Conservation (phyloP, 805 yeast genomes). For the Pichia manshurica region DNA sequence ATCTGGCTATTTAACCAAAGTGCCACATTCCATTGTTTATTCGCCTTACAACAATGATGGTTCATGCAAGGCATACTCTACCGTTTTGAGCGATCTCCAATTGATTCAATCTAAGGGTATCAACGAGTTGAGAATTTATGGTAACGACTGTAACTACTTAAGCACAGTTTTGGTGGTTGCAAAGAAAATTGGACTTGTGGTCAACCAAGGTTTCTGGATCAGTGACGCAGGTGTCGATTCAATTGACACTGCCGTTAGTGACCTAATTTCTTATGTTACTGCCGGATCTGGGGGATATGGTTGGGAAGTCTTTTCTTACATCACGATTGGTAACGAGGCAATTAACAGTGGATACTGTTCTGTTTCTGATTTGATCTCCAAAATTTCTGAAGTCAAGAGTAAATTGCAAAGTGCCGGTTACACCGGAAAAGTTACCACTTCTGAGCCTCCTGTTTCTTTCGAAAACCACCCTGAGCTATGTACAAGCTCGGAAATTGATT, state of each 20-base stretch:
- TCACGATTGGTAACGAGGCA: conserved; percentile 90
- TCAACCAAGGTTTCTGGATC: conserved; percentile 89
- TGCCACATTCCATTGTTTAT: conserved; percentile 61
- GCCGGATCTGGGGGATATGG: conserved; percentile 37
- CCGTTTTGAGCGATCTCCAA: conserved; percentile 54
- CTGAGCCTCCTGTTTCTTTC: conserved; percentile 84
- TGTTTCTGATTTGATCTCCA: conserved; percentile 54
- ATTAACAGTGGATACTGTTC: conserved; percentile 56
- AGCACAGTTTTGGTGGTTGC: conserved; percentile 60
- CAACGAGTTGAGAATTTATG: conserved; percentile 66
- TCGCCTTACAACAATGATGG: conserved; percentile 72
- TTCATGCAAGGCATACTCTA: conserved; percentile 53
- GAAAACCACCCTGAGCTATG: conserved; percentile 63
- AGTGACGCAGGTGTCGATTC: conserved; percentile 58
- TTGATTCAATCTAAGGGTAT: conserved; percentile 58
- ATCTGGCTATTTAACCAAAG: conserved; percentile 24
- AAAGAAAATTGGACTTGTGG: conserved; percentile 51
- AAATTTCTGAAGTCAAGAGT: conserved; percentile 59
- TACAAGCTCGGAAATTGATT: conserved; percentile 62
- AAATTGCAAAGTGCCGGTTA: conserved; percentile 64
- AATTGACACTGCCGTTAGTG: conserved; percentile 53
- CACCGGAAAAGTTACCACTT: conserved; percentile 68
- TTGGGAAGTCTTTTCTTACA: conserved; percentile 71
- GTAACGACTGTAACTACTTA: conserved; percentile 77
- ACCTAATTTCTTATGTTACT: conserved; percentile 42